Conservation (phyloP, 2,329 filamentous ascomycete species). For the Rosellinia necatrix region DNA sequence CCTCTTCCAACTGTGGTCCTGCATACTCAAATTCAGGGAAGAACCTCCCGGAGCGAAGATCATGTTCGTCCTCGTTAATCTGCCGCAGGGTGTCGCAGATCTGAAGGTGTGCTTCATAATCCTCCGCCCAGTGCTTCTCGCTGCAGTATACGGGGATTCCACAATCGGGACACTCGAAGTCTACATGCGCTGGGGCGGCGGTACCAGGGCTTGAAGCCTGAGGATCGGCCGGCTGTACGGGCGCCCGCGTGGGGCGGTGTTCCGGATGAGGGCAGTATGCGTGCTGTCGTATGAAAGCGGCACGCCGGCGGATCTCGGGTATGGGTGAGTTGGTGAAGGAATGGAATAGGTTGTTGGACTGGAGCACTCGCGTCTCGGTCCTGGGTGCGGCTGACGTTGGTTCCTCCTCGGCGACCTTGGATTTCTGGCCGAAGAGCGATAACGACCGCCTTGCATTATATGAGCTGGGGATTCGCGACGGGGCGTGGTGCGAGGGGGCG, state of each 20-base stretch:
- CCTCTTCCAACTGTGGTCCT: constrained; percentile 86
- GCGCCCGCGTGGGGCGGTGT: constrained; percentile 75
- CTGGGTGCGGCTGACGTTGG: constrained; percentile 23
- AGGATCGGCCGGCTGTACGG: constrained; percentile 68
- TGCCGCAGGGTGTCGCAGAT: constrained; percentile 89
- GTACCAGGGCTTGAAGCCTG: constrained; percentile 60
- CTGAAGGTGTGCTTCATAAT: constrained; percentile 90
- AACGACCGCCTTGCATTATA: constrained; percentile 29
- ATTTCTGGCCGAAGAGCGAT: constrained; percentile 36
- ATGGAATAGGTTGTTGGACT: constrained; percentile 87
- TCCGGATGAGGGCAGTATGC: constrained; percentile 91
- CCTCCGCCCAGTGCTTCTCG: constrained; percentile 92
- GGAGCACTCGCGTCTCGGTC: constrained; percentile 57
- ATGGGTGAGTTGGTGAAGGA: constrained; percentile 88
- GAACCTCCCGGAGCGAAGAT: constrained; percentile 84
- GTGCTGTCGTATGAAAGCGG: constrained; percentile 89
- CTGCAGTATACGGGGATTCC: constrained; percentile 93
- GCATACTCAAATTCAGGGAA: constrained; percentile 96
- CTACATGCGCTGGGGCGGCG: constrained; percentile 77
- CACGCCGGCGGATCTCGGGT: constrained; percentile 82
- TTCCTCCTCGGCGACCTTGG: constrained; percentile 30
- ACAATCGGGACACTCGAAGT: constrained; percentile 96
- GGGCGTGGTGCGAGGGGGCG: constrained; percentile 17
- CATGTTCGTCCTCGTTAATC: constrained; percentile 98
- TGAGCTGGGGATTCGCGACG: constrained; percentile 1